phyloP scores from a whole-genome alignment of 2,329 filamentous ascomycete species.

The Stachybotrys echinatus region DNA sequence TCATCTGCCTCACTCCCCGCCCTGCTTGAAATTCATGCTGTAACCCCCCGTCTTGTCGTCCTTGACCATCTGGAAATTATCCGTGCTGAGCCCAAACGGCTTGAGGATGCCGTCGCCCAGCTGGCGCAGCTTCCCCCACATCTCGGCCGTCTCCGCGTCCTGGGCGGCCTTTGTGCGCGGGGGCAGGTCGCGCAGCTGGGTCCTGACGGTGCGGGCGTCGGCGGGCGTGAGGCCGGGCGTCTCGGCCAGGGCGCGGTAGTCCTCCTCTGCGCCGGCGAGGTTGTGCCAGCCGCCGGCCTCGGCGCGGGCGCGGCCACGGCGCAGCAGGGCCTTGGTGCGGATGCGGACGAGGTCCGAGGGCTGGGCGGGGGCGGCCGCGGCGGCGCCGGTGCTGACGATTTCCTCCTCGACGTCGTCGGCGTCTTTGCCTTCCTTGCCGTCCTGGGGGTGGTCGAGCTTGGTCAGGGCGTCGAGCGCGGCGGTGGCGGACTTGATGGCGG shows the following conservation, averaged over 20 bases:
- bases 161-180: conserved; percentile 69
- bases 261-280: conserved; percentile 70
- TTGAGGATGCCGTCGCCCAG: conserved; percentile 88
- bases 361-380: conserved; percentile 37
- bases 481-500: conserved; percentile 69
- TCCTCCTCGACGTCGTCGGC: conserved; percentile 46
- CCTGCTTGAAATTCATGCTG: conserved; percentile 76
- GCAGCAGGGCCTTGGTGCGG: conserved; percentile 75
- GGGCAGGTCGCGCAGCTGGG: conserved; percentile 62
- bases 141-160: conserved; percentile 85
- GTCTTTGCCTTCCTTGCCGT: conserved; percentile 37
- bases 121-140: conserved; percentile 95
- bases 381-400: conserved; percentile 55
- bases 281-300: conserved; percentile 74
- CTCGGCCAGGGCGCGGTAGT: conserved; percentile 65
- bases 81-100: conserved; percentile 88
- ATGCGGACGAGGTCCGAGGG: conserved; percentile 64
- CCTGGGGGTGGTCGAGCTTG: conserved; percentile 40
- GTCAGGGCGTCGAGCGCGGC: conserved; percentile 69
- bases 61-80: conserved; percentile 92
- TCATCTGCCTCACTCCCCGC: no score
- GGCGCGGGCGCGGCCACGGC: conserved; percentile 67
- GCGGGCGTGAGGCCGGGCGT: conserved; percentile 52
- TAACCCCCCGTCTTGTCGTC: conserved; percentile 88
- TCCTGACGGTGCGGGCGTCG: conserved; percentile 63